Base-by-base conservation (phyloP, 2,329 filamentous ascomycete species). In the Cercospora berteroae region DNA sequence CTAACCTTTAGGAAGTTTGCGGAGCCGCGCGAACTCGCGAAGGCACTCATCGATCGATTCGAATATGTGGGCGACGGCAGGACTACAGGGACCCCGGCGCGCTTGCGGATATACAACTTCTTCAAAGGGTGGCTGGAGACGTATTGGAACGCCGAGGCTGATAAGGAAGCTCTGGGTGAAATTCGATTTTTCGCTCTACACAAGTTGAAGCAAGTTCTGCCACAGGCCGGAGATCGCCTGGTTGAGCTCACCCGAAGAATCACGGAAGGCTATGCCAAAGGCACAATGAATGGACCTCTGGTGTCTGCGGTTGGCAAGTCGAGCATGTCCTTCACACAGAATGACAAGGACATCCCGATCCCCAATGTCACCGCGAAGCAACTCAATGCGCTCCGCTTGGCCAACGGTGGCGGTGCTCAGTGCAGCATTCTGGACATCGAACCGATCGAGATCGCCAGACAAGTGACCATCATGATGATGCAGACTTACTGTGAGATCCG, bases 51-150 rank as follows among this genome's bases (percentile, higher is more conserved):
- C 63, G 90, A 95, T 66, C 89, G 96, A 31, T 99, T 96, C 78
- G 92, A 97, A 67, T 97, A 97, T 73, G 90, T 97, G 42, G 90
- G 88, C 12, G 90, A 95, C 67, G 91, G 89, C 58, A 87, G 89
- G 23, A 86, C 89, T 67, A 87, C 94, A 70, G 89, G 93, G 23
- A 87, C 85, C 2, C 92, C 94, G 0, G 94, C 98, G 23, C 89
- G 94, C 60, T 83, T 99, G 58, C 88, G 95, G 61, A 93, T 98
- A 1, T 98, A 96, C 83, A 98, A 99, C 77, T 90, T 93, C 65
- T 93, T 99, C 84, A 99, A 99, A 80, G 91, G 92, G 50, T 99
- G 95, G 95, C 83, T 99, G 20, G 95, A 98, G 81, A 95, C 91
- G 6, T 93, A 99, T 79, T 99, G 95, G 94, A 88, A 91, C 58